Conservation (phyloP, 345 rosid species). For the Populus deltoides region DNA sequence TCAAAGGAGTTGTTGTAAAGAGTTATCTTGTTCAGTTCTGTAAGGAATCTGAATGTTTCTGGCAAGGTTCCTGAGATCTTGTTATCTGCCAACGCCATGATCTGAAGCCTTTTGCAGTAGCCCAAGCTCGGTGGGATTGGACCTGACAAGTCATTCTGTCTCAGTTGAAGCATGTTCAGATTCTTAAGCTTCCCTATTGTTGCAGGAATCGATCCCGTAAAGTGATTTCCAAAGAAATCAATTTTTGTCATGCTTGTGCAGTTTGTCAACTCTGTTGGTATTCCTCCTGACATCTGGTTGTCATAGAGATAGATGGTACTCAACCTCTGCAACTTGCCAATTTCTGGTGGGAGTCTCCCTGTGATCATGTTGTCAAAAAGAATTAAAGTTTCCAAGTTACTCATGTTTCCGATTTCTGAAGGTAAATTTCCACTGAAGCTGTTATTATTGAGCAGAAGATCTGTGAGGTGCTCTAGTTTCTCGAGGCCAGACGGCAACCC, state of each 20-base stretch:
- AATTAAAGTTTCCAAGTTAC: constrained; percentile 44
- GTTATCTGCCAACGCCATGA: constrained; percentile 75
- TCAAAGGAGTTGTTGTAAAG: constrained; percentile 78
- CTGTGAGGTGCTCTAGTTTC: constrained; percentile 40
- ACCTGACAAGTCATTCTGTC: constrained; percentile 80
- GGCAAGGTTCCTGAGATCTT: constrained; percentile 71
- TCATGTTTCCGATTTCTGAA: constrained; percentile 54
- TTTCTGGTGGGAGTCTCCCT: constrained; percentile 61
- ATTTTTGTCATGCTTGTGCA: constrained; percentile 58
- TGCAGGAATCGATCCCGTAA: constrained; percentile 66
- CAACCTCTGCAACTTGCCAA: constrained; percentile 56
- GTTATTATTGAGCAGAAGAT: constrained; percentile 27
- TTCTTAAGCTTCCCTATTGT: constrained; percentile 65
- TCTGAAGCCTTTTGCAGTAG: constrained; percentile 57
- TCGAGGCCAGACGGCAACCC: constrained; percentile 52
- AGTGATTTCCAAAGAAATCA: constrained; percentile 71
- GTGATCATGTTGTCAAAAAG: constrained; percentile 63
- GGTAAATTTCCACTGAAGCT: constrained; percentile 28
- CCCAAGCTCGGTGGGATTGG: constrained; percentile 76
- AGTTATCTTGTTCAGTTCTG: constrained; percentile 44
- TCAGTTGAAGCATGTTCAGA: constrained; percentile 65
- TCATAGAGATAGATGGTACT: constrained; percentile 56
- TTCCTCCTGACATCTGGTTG: constrained; percentile 68
- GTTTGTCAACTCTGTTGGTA: constrained; percentile 71
- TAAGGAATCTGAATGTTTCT: constrained; percentile 66